Evolutionary conservation across 352 stramenopile genomes (phyloP).

Genomic region (Pythium inflatum): DNA sequence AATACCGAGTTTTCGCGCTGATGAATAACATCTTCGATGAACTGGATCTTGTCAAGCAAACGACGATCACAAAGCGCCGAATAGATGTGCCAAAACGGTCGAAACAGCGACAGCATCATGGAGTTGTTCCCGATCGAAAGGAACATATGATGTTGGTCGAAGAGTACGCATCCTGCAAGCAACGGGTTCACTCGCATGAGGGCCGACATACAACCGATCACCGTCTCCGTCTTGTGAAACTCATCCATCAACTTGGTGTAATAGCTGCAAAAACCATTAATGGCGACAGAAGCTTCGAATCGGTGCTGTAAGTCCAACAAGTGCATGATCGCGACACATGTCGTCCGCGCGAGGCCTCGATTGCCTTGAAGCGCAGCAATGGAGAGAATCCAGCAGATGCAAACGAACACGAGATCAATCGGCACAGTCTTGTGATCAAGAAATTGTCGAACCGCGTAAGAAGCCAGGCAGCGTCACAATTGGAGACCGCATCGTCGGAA

Average conservation of each 20-base stretch:
- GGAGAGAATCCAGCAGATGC: slow-evolving; percentile 42
- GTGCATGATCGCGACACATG: too few relatives aligned
- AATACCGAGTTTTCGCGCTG: slow-evolving; percentile 39
- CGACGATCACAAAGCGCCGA: slow-evolving; percentile 29
- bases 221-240: too few relatives aligned
- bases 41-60: slow-evolving; percentile 24
- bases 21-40: slow-evolving; percentile 37
- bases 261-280: too few relatives aligned
- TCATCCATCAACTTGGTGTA: too few relatives aligned
- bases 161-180: slow-evolving; percentile 34
- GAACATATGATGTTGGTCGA: slow-evolving; percentile 36
- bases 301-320: too few relatives aligned
- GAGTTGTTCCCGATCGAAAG: slow-evolving; percentile 30
- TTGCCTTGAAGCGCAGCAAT: slow-evolving; percentile 34
- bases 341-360: too few relatives aligned
- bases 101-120: slow-evolving; percentile 34
- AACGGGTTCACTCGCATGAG: slow-evolving; percentile 41
- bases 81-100: slow-evolving; percentile 41
- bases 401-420: slow-evolving; percentile 36
- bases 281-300: too few relatives aligned
- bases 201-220: too few relatives aligned
- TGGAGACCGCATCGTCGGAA: too few relatives aligned
- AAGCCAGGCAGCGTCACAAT: too few relatives aligned
- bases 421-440: slow-evolving; percentile 33
- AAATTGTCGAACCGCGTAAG: slow-evolving; percentile 32